Evolutionary conservation across 2,329 filamentous ascomycete genomes (phyloP).

Genomic region (Alternaria brassicicola): DNA sequence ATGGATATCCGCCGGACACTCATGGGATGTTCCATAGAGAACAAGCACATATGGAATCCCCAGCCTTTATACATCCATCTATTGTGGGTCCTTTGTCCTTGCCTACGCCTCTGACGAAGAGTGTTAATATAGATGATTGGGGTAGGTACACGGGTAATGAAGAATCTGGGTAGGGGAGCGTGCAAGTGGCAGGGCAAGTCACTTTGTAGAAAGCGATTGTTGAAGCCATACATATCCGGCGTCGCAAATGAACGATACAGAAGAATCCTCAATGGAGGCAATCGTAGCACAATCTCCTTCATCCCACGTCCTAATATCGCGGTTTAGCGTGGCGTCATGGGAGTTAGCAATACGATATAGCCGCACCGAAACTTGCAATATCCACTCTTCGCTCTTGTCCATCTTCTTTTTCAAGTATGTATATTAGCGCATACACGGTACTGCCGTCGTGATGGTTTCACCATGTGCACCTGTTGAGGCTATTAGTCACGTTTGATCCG

Average conservation of each 20-base stretch:
- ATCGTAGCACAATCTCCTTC: not conserved
- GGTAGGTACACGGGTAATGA: not conserved
- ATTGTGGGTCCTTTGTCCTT: not conserved
- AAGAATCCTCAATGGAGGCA: not conserved
- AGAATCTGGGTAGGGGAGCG: not conserved
- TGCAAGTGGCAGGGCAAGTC: too few relatives aligned
- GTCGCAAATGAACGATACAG: not conserved
- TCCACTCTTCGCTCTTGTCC: not conserved
- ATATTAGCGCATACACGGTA: not conserved
- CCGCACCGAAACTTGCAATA: not conserved
- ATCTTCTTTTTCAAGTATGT: not conserved
- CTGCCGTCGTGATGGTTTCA: not conserved
- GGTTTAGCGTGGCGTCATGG: not conserved
- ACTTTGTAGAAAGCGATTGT: not conserved
- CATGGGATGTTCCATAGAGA: not conserved
- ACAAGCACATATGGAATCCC: not conserved
- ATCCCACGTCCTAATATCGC: not conserved
- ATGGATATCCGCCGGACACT: not conserved
- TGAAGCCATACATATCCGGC: not conserved
- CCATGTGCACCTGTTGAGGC: too few relatives aligned
- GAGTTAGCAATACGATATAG: too few relatives aligned
- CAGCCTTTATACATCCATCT: not conserved
- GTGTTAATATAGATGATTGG: slow-evolving; percentile 2
- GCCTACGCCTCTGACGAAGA: not conserved
- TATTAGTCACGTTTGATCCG: not conserved